phyloP scores from a whole-genome alignment of 371 early-diverging fungal genomes.

The Apophysomyces trapeziformis region DNA sequence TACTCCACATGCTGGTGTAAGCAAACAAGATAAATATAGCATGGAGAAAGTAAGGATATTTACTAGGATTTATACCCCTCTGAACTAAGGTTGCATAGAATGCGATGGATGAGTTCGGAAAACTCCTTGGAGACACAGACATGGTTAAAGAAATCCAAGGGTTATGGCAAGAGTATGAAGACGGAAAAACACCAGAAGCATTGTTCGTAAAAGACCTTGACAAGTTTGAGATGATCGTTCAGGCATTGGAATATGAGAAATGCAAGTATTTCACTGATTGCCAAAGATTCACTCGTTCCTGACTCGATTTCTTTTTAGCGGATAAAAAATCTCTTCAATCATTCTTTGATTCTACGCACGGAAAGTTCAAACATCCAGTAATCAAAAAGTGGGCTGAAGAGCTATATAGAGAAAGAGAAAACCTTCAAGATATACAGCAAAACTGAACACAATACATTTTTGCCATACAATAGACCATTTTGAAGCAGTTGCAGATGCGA shows the following conservation, averaged over 20 bases:
- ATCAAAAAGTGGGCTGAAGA: constrained; percentile 85
- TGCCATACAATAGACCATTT: not conserved
- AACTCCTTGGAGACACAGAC: constrained; percentile 59
- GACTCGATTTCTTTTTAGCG: constrained; percentile 40
- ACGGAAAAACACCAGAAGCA: constrained; percentile 78
- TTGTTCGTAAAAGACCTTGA: constrained; percentile 89
- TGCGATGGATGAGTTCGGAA: constrained; percentile 73
- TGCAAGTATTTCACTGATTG: constrained; percentile 45
- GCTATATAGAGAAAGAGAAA: constrained; percentile 66
- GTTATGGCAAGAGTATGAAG: constrained; percentile 92
- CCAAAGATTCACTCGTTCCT: not conserved
- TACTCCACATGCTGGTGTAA: constrained; percentile 82
- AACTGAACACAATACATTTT: not conserved
- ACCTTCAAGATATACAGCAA: constrained; percentile 15
- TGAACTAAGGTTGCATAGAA: constrained; percentile 32
- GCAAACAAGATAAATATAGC: constrained; percentile 77
- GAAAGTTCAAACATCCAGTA: constrained; percentile 80
- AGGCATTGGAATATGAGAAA: constrained; percentile 91
- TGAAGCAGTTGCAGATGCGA: too few relatives aligned
- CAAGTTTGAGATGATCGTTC: constrained; percentile 94
- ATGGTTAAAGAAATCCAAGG: constrained; percentile 72
- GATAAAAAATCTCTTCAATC: constrained; percentile 67
- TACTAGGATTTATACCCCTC: not conserved
- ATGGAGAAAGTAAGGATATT: constrained; percentile 62
- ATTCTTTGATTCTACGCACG: constrained; percentile 83